Evolutionary conservation across 768 basidiomycete species (phyloP).

Genomic region (Lactarius hengduanensis): DNA sequence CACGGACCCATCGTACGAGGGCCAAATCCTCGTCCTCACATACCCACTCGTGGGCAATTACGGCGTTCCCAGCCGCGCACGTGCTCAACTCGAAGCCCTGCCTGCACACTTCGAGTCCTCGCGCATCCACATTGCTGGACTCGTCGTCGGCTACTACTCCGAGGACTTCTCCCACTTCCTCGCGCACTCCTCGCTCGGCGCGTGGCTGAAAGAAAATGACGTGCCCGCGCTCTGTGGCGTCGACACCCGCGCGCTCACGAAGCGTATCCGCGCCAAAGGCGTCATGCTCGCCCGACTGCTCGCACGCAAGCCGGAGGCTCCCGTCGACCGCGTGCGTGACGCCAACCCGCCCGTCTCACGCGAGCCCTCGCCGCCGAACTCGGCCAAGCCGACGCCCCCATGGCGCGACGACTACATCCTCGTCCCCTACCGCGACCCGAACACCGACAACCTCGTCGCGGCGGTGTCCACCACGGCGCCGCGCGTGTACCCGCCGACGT

Average conservation of each 20-base stretch:
- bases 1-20: conserved; percentile 97
- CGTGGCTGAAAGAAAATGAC: conserved; percentile 94
- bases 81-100: conserved; percentile 48
- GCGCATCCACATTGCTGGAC: conserved; percentile 88
- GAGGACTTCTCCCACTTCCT: conserved; percentile 94
- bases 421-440: conserved; percentile 85
- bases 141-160: conserved; percentile 93
- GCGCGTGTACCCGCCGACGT: conserved; percentile 62
- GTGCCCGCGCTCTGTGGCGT: conserved; percentile 94
- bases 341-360: conserved; percentile 43
- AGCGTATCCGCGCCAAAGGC: conserved; percentile 93
- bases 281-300: conserved; percentile 87
- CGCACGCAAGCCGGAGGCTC: conserved; percentile 53
- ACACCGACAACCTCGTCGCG: conserved; percentile 86
- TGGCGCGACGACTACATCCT: conserved; percentile 88
- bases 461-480: conserved; percentile 75
- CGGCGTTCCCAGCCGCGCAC: conserved; percentile 80
- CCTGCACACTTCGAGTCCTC: conserved; percentile 89
- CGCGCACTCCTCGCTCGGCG: conserved; percentile 78
- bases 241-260: conserved; percentile 95
- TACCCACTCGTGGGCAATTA: conserved; percentile 98
- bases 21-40: conserved; percentile 95
- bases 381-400: conserved; percentile 29
- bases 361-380: conserved; percentile 51
- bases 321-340: conserved; percentile 40